These are phyloP conservation scores for Penicillium sp. DNA, from an alignment of 2,329 filamentous ascomycete species.

Conservation along the genomic window DNA sequence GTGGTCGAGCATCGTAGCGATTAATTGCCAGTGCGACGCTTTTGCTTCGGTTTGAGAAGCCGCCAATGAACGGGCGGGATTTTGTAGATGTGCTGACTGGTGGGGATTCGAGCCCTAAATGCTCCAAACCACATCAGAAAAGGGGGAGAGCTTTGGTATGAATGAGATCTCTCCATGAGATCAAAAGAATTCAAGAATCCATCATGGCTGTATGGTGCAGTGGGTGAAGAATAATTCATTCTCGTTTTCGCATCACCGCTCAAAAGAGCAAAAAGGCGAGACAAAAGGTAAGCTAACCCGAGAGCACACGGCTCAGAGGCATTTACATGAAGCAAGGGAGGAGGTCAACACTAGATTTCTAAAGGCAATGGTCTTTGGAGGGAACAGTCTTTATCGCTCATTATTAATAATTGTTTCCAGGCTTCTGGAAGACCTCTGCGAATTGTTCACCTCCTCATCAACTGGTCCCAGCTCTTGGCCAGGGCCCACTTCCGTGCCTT, in stretches of 20 bases:
- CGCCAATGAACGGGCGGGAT: slow-evolving; percentile 20
- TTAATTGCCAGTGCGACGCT: slow-evolving; percentile 15
- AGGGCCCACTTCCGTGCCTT: not conserved
- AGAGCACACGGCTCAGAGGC: not conserved
- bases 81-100: slow-evolving; percentile 13
- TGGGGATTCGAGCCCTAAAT: slow-evolving; percentile 19
- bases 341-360: not conserved
- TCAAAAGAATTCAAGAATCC: not conserved
- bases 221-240: not conserved
- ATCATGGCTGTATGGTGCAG: not conserved
- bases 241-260: not conserved
- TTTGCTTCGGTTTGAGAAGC: slow-evolving; percentile 21
- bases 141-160: not conserved
- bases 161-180: not conserved
- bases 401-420: not conserved
- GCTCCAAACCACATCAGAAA: not conserved
- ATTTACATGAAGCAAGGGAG: slow-evolving; percentile 2
- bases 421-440: not conserved
- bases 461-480: not conserved
- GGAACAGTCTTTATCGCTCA: not conserved
- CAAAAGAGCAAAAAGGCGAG: not conserved
- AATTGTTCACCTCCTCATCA: not conserved
- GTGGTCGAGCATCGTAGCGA: slow-evolving; percentile 6
- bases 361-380: not conserved
- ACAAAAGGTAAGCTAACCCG: not conserved